Evolutionary conservation across 768 basidiomycete genomes (phyloP), one percentile per base, ranked within the genome.

Genomic region (Leccinellum luteum): DNA sequence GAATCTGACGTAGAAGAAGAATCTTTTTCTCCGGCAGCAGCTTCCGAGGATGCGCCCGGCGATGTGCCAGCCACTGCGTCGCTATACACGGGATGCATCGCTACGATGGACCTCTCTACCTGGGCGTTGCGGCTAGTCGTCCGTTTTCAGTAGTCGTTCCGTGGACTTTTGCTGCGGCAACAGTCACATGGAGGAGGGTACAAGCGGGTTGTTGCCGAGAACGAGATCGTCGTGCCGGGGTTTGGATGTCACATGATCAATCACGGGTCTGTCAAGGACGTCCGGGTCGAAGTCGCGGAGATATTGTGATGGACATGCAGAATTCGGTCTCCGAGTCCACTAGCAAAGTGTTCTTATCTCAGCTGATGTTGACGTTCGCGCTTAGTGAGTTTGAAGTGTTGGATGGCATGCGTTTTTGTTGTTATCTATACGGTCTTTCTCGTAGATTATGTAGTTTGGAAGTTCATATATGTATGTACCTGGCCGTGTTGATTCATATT

Each of bases 131-230:
- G 54, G 30, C 15, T 61, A 2, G 2, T 62, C 17, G 56, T 45
- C n/a, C 50, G 45, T 35, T 21, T 62, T 13, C 49, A 34, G 32
- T 51, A 61, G 30, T 59, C 55, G 10, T 62, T 62, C 52, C 23
- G 23, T 2, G 50, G 31, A 4, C 19, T 61, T 7, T 38, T 60
- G 44, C 58, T 59, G 12, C 41, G 38, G 44, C 32, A 52, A 32
- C 58, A 55, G 12, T 7, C 34, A 2, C 4, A 21, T 15, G 47
- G 27, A n/a, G n/a, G n/a, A 27, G 47, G 28, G 47, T 48, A 28
- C 47, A 48, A 48, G 47, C 47, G 47, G 21, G 27, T 48, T 1
- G 27, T 27, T 27, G 21, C 47, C 3, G 47, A 48, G 15, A 15
- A 56, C n/a, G 35, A 38, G 21, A 55, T 55, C n/a, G n/a, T 50